These are phyloP conservation scores for Erucastrum elatum DNA, from an alignment of 345 rosid species.

Conservation along the genomic window DNA sequence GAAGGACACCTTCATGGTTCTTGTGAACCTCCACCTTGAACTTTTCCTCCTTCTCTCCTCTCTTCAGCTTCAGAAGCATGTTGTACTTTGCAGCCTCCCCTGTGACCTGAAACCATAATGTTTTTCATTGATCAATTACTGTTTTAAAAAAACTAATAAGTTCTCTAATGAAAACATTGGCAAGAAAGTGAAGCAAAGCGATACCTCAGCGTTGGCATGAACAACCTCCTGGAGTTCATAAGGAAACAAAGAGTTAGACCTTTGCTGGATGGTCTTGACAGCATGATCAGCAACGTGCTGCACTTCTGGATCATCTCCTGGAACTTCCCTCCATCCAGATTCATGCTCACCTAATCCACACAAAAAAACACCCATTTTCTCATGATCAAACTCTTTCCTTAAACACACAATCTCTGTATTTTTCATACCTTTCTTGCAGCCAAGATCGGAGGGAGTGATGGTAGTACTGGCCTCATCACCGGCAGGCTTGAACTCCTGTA, in stretches of 20 bases:
- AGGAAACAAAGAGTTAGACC: constrained; percentile 90
- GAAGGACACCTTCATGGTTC: constrained; percentile 71
- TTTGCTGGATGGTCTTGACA: constrained; percentile 75
- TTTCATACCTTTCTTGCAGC: constrained; percentile 50
- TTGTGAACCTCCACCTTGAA: constrained; percentile 84
- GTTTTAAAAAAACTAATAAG: too few relatives aligned
- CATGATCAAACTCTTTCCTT: background rate
- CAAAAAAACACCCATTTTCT: background rate
- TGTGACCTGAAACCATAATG: constrained; percentile 46
- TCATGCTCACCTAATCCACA: constrained; percentile 52
- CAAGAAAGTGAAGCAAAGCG: too few relatives aligned
- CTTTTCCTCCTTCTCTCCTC: constrained; percentile 88
- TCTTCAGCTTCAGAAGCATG: constrained; percentile 79
- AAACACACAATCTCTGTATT: background rate
- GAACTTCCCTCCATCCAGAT: constrained; percentile 69
- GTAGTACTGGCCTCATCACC: constrained; percentile 54
- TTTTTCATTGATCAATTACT: background rate
- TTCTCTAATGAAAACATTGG: too few relatives aligned
- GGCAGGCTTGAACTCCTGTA: constrained; percentile 87
- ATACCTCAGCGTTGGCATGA: constrained; percentile 86
- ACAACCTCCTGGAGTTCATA: constrained; percentile 80
- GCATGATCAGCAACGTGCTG: constrained; percentile 94
- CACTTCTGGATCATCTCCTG: constrained; percentile 76
- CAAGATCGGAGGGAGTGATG: constrained; percentile 75
- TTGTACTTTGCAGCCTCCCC: constrained; percentile 62